phyloP scores from a whole-genome alignment of 768 basidiomycete genomes.

The Royoungia palumana region DNA sequence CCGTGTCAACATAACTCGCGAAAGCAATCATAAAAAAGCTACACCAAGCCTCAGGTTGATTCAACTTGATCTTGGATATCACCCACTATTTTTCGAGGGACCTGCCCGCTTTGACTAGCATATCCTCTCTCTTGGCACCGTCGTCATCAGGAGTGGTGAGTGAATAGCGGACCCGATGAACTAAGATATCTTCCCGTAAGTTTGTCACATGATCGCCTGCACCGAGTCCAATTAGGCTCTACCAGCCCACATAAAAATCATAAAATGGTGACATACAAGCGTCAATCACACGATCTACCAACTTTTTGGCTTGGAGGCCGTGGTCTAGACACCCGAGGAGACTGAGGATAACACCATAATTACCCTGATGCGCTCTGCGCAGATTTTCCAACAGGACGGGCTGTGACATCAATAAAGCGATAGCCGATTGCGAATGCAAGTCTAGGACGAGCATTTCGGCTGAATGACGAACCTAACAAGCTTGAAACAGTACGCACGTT shows the following conservation, averaged over 20 bases:
- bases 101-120: conserved; percentile 64
- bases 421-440: conserved; percentile 73
- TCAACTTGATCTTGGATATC: background rate
- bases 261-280: conserved; percentile 38
- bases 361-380: conserved; percentile 88
- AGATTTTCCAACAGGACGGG: conserved; percentile 80
- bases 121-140: conserved; percentile 46
- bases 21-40: conserved; percentile 96
- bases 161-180: conserved; percentile 81
- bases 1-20: conserved; percentile 78
- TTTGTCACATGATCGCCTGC: conserved; percentile 90
- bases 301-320: conserved; percentile 78
- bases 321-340: conserved; percentile 90
- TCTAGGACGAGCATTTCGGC: conserved; percentile 38
- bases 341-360: conserved; percentile 87
- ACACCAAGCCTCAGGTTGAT: background rate
- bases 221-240: conserved; percentile 8
- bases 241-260: background rate
- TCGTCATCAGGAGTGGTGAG: conserved; percentile 70
- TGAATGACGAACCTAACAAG: background rate
- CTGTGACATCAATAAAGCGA: conserved; percentile 78
- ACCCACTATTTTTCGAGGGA: conserved; percentile 89
- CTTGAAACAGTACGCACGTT: conserved; percentile 44
- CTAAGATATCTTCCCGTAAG: conserved; percentile 84
- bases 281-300: conserved; percentile 91